Conservation (phyloP, 2,329 filamentous ascomycete genomes). For the Colletotrichum tropicale region DNA sequence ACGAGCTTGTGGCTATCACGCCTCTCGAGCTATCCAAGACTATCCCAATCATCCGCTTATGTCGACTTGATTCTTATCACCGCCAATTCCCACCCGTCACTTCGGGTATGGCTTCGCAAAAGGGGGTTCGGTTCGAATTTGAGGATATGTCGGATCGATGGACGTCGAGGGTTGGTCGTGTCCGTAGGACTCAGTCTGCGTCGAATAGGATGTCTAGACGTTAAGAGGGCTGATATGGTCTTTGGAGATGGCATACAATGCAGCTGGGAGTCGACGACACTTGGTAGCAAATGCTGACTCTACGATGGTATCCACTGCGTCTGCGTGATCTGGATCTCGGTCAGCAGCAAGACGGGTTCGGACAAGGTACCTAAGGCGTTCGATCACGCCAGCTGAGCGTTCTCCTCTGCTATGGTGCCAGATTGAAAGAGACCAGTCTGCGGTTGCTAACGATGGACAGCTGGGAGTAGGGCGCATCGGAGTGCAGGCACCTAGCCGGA, state of each 20-base stretch:
- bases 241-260: neutral
- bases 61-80: neutral
- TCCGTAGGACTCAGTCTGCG: neutral
- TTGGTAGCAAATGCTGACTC: neutral
- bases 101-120: neutral
- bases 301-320: neutral
- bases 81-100: neutral
- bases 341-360: neutral
- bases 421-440: too few relatives aligned
- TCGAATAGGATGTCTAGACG: neutral
- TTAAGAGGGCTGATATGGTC: neutral
- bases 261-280: neutral
- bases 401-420: too few relatives aligned
- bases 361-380: too few relatives aligned
- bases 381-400: too few relatives aligned
- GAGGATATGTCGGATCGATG: neutral
- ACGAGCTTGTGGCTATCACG: neutral
- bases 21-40: neutral
- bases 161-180: neutral
- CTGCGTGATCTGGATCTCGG: neutral
- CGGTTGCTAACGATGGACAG: too few relatives aligned
- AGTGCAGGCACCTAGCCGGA: neutral
- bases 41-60: rapidly evolving
- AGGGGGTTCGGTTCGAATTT: neutral
- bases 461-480: too few relatives aligned